phyloP scores from a whole-genome alignment of 2,329 filamentous ascomycete genomes.

The Lachnellula suecica region DNA sequence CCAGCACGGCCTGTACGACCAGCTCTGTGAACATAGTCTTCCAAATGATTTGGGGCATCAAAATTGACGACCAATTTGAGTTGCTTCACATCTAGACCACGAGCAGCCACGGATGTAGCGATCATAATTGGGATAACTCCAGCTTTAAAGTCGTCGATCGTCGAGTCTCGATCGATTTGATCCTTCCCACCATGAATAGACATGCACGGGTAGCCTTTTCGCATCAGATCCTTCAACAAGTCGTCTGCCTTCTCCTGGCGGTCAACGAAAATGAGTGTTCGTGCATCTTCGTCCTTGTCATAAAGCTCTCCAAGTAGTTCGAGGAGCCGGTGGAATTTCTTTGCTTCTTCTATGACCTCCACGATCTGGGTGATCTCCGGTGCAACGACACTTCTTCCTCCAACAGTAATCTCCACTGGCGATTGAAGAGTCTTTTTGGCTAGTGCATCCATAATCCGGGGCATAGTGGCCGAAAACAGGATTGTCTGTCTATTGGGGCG shows the following conservation, averaged over 20 bases:
- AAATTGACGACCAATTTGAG: constrained; percentile 96
- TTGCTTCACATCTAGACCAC: constrained; percentile 93
- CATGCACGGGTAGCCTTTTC: constrained; percentile 86
- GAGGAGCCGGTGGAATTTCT: constrained; percentile 81
- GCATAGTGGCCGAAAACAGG: constrained; percentile 95
- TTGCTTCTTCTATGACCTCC: constrained; percentile 77
- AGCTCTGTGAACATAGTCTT: constrained; percentile 94
- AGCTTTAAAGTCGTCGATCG: constrained; percentile 90
- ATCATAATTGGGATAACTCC: constrained; percentile 87
- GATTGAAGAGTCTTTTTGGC: constrained; percentile 85
- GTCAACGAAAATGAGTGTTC: constrained; percentile 88
- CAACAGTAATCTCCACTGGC: constrained; percentile 89
- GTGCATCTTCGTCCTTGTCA: constrained; percentile 82
- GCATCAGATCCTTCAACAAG: constrained; percentile 73
- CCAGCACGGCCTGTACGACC: constrained; percentile 93
- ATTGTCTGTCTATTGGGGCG: constrained; percentile 92
- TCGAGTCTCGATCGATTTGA: constrained; percentile 88
- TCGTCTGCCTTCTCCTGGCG: constrained; percentile 88
- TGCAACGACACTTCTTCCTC: constrained; percentile 82
- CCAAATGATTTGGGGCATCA: constrained; percentile 88
- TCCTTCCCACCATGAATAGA: constrained; percentile 94
- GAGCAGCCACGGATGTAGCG: constrained; percentile 91
- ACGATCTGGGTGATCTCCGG: constrained; percentile 93
- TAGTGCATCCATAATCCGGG: constrained; percentile 85
- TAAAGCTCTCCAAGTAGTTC: constrained; percentile 87